Evolutionary conservation across 352 stramenopile species (phyloP), one percentile per base, ranked within the genome.

Genomic region (Pelagophyceae sp.): DNA sequence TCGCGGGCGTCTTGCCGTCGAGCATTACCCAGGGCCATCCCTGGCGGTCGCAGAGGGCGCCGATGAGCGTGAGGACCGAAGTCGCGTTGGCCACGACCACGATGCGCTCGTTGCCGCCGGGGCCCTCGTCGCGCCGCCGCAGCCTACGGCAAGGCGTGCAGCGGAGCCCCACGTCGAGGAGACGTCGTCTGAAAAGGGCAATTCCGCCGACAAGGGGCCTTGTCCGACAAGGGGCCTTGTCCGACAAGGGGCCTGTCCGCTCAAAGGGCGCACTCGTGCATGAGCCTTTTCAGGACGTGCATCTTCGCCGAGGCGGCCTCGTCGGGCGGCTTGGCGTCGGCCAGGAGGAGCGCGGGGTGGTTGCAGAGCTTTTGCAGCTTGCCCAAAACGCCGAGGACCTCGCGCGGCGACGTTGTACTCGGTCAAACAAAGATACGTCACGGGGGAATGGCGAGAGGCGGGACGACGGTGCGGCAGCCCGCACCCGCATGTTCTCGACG

Each of bases 71-170:
- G 20, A 95, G 82, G 6, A 87, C 92, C 77, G 92, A 91, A 0
- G 95, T 99, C 80, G 98, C 98, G 83, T 98, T 98, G 0, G 93
- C 98, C 15, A 99, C 92, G 76, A 99, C 97, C 29, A 99, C 95
- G 81, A 99, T 98, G 20, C 67, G 67, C 67, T 74, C 67, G 38
- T 96, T 92, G 80, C 99, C 95, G n/a, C n/a, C n/a, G n/a, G n/a
- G n/a, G n/a, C n/a, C n/a, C n/a, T n/a, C n/a, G n/a, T n/a, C n/a
- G n/a, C n/a, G n/a, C n/a, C n/a, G n/a, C n/a, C n/a, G n/a, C n/a
- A n/a, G n/a, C n/a, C n/a, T n/a, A n/a, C n/a, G n/a, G n/a, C n/a
- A n/a, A n/a, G n/a, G n/a, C n/a, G n/a, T n/a, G n/a, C n/a, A n/a
- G n/a, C n/a, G n/a, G n/a, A n/a, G n/a, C n/a, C n/a, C n/a, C n/a